Conservation (phyloP, 1,139 yeast genomes). For the Komagataea norvegica region DNA sequence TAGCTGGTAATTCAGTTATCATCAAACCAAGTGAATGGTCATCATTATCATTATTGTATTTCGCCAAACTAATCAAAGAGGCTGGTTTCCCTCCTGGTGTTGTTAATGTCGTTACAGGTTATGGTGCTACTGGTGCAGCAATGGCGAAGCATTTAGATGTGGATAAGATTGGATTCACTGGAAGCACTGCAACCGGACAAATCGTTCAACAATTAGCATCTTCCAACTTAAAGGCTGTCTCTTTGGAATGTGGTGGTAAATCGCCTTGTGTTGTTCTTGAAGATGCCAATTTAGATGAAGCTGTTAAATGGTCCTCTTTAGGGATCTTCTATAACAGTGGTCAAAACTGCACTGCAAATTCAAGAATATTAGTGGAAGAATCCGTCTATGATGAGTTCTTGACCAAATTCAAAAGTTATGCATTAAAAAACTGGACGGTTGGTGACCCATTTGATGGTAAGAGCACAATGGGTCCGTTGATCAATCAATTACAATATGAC, state of each 20-base stretch:
- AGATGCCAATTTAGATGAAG: constrained; percentile 74
- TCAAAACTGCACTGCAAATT: constrained; percentile 88
- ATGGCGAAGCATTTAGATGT: constrained; percentile 52
- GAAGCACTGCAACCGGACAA: constrained; percentile 53
- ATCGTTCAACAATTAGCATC: constrained; percentile 53
- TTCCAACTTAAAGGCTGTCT: constrained; percentile 48
- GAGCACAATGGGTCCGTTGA: constrained; percentile 75
- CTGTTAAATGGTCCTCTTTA: constrained; percentile 82
- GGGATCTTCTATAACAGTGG: constrained; percentile 80
- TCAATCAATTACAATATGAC: constrained; percentile 58
- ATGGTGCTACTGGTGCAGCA: constrained; percentile 44
- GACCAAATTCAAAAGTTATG: constrained; percentile 42
- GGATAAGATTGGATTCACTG: constrained; percentile 65
- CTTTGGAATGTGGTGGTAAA: constrained; percentile 62
- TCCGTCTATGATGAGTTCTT: constrained; percentile 59
- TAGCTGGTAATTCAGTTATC: constrained; percentile 65
- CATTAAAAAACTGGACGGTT: constrained; percentile 47
- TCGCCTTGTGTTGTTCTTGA: constrained; percentile 68
- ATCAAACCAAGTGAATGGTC: constrained; percentile 62
- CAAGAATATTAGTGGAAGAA: constrained; percentile 72
- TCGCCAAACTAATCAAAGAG: constrained; percentile 48
- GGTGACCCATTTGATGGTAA: constrained; percentile 52
- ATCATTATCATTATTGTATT: constrained; percentile 55
- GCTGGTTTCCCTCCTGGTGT: constrained; percentile 66
- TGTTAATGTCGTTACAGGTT: constrained; percentile 42